Evolutionary conservation across 1,139 yeast species (phyloP).

Genomic region (Saccharomyces hybrid): DNA sequence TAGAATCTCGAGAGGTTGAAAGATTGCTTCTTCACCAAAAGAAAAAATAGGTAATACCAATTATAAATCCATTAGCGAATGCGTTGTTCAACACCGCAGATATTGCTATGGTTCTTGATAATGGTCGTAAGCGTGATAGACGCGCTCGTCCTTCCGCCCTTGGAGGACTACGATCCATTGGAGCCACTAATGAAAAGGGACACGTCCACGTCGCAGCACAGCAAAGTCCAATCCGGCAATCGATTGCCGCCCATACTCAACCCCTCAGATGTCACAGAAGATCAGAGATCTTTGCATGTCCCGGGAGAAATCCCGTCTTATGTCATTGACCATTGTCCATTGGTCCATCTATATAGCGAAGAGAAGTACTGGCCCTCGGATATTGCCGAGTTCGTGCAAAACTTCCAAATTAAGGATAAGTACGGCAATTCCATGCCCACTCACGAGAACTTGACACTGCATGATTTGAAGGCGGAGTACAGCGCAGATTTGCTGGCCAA

Average conservation of each 20-base stretch:
- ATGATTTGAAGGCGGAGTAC: constrained; percentile 19
- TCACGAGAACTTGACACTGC: constrained; percentile 30
- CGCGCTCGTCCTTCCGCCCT: constrained; percentile 1
- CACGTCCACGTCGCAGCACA: neutral
- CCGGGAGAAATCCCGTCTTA: constrained; percentile 58
- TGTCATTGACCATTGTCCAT: constrained; percentile 63
- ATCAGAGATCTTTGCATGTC: constrained; percentile 11
- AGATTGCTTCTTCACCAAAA: no score
- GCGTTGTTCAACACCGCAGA: neutral
- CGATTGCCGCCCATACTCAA: constrained; percentile 14
- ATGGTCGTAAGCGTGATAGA: neutral
- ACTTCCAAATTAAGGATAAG: constrained; percentile 42
- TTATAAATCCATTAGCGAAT: neutral
- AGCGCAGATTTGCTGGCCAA: constrained; percentile 13
- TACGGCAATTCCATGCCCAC: constrained; percentile 20
- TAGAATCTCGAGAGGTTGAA: no score
- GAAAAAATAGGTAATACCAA: neutral
- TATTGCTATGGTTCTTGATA: neutral
- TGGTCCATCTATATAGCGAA: constrained; percentile 78
- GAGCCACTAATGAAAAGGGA: neutral
- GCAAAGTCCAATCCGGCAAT: neutral
- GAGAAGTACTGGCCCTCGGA: constrained; percentile 80
- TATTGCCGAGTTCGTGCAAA: constrained; percentile 54
- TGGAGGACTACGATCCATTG: neutral
- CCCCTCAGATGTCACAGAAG: constrained; percentile 13